A percentile compares a stretch with the other conserved stretches of the same genome.
Evolutionary conservation across 305 asterid species (phyloP).

Genomic region (Lippia alba): DNA sequence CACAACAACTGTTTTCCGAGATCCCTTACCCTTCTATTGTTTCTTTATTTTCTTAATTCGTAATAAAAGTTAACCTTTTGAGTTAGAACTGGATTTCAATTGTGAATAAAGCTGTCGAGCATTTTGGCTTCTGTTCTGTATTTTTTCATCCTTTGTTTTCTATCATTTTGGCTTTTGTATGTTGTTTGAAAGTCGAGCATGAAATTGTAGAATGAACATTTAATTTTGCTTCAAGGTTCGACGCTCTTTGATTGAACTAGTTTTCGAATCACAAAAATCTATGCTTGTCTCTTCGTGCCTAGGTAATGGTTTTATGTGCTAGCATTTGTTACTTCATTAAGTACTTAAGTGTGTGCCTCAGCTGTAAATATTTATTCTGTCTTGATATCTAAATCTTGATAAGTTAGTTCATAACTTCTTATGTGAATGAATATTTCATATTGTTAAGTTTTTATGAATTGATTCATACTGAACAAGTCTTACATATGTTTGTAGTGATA

Average conservation of each 20-base stretch:
- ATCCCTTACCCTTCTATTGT: not conserved
- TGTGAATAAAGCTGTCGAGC: not conserved
- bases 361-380: not conserved
- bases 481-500: slow-evolving; percentile 53
- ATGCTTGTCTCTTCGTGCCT: not conserved
- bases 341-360: not conserved
- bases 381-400: not conserved
- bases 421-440: not conserved
- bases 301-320: slow-evolving; percentile 1
- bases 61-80: not conserved
- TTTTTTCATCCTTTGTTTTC: not conserved
- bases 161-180: not conserved
- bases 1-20: not conserved
- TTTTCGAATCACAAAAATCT: not conserved
- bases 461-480: slow-evolving; percentile 19
- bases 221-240: not conserved
- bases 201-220: not conserved
- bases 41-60: slow-evolving; percentile 9
- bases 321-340: slow-evolving; percentile 16
- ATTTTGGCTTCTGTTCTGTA: slow-evolving; percentile 4
- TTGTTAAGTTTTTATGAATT: not conserved
- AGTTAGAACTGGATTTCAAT: not conserved
- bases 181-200: not conserved
- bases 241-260: not conserved
- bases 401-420: slow-evolving; percentile 2